phyloP scores from a whole-genome alignment of 2,329 filamentous ascomycete species.

The Alternaria sp. region DNA sequence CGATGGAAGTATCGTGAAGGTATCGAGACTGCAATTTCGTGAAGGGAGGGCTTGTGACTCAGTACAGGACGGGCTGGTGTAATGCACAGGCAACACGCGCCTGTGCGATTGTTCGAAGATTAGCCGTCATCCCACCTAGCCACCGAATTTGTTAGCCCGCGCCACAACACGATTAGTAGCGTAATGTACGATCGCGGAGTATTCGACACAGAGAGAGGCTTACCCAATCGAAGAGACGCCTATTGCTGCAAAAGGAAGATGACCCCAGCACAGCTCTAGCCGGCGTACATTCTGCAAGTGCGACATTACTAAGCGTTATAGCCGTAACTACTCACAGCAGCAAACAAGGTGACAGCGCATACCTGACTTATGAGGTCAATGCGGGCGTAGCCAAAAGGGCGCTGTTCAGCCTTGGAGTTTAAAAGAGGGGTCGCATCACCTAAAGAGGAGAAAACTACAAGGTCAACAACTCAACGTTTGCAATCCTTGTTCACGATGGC shows the following conservation, averaged over 20 bases:
- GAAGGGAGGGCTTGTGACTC: not conserved
- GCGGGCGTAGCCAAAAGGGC: not conserved
- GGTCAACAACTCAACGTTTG: not conserved
- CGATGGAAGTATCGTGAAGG: not conserved
- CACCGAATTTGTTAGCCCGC: not conserved
- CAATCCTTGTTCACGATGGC: conserved; percentile 12
- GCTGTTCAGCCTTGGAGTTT: not conserved
- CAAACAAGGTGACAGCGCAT: not conserved
- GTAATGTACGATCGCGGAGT: not conserved
- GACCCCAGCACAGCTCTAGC: not conserved
- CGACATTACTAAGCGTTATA: conserved; percentile 6
- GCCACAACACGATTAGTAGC: not conserved
- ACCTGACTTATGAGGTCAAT: not conserved
- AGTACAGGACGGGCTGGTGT: not conserved
- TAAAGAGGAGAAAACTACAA: not conserved
- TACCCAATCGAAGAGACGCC: not conserved
- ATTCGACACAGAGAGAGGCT: not conserved
- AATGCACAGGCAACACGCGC: not conserved
- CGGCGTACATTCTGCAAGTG: not conserved
- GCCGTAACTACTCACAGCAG: not conserved
- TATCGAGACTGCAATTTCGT: not conserved
- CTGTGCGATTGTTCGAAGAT: not conserved
- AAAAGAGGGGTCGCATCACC: not conserved
- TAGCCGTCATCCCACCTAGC: not conserved
- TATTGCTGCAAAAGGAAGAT: not conserved